A percentile compares a stretch with the other conserved stretches of the same genome.
These are phyloP conservation scores for Lentinula sp. DNA, from an alignment of 768 basidiomycete species.

Conservation along the genomic window DNA sequence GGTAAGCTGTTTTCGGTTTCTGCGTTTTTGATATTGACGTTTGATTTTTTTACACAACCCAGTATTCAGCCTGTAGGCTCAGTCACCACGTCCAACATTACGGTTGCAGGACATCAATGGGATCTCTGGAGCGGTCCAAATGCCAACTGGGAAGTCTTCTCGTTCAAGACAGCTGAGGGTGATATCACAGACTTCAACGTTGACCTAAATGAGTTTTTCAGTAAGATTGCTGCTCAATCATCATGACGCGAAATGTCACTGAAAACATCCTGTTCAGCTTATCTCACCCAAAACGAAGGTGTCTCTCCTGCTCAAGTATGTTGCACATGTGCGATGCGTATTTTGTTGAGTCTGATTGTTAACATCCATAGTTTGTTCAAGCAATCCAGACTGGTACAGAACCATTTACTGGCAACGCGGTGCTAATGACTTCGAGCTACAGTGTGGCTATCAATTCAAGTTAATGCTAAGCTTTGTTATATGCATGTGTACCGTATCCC, in stretches of 20 bases:
- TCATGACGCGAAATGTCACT: neutral
- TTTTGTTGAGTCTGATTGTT: neutral
- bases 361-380: slow-evolving; percentile 36
- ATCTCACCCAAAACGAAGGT: slow-evolving; percentile 38
- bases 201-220: slow-evolving; percentile 50
- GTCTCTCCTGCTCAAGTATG: slow-evolving; percentile 40
- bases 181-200: slow-evolving; percentile 44
- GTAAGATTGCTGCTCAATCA: slow-evolving; percentile 22
- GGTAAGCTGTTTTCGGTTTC: slow-evolving; percentile 23
- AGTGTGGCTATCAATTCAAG: slow-evolving; percentile 27
- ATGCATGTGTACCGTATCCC: neutral
- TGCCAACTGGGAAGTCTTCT: slow-evolving; percentile 48
- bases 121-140: slow-evolving; percentile 51
- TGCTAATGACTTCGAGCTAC: slow-evolving; percentile 33
- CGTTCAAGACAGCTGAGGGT: slow-evolving; percentile 43
- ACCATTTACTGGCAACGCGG: slow-evolving; percentile 45
- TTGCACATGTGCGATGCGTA: neutral
- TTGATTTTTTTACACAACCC: neutral
- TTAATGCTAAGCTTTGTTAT: neutral
- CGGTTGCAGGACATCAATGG: slow-evolving; percentile 46
- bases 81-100: slow-evolving; percentile 32
- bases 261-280: slow-evolving; percentile 24
- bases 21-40: neutral
- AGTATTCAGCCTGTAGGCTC: slow-evolving; percentile 55
- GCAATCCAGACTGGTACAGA: slow-evolving; percentile 51